Evolutionary conservation across 495 filamentous ascomycete genomes (phyloP).

Genomic region (Glarea lozoyensis): DNA sequence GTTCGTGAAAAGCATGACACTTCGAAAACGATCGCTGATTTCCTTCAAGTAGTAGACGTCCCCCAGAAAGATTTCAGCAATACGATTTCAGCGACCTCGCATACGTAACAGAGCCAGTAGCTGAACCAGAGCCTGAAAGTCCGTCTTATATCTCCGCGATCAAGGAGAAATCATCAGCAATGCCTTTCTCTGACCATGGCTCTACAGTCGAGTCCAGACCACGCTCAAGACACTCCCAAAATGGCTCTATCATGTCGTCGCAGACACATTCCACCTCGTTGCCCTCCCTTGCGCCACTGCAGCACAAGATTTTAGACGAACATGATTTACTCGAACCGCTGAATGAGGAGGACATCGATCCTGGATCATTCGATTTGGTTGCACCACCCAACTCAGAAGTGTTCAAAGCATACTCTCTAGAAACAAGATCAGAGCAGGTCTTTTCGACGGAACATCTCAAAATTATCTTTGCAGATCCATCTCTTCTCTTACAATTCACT

Average conservation of each 20-base stretch:
- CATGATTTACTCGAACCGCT: conserved; percentile 40
- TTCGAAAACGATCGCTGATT: not conserved
- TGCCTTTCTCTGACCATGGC: conserved; percentile 1
- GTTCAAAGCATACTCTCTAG: conserved; percentile 37
- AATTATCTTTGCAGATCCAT: conserved; percentile 53
- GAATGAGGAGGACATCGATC: conserved; percentile 38
- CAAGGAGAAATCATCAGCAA: not conserved
- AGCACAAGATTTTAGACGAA: conserved; percentile 27
- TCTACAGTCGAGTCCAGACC: conserved; percentile 5
- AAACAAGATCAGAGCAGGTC: conserved; percentile 51
- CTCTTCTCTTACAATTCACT: conserved; percentile 52
- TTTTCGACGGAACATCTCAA: conserved; percentile 58
- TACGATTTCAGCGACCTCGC: not conserved
- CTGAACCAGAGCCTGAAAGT: too few species aligned
- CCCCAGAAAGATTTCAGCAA: not conserved
- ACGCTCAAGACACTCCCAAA: conserved; percentile 5
- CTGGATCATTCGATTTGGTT: conserved; percentile 43
- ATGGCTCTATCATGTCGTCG: conserved; percentile 14
- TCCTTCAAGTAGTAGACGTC: not conserved
- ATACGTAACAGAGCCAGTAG: too few species aligned
- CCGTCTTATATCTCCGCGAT: too few species aligned
- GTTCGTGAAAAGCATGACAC: not conserved
- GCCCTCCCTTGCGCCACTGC: conserved; percentile 31
- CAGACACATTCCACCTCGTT: conserved; percentile 24
- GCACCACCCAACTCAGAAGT: conserved; percentile 25